A percentile compares a stretch with the other conserved stretches of the same genome.
These are phyloP conservation scores for Claviceps capensis DNA, from an alignment of 2,329 filamentous ascomycete species.

Conservation along the genomic window DNA sequence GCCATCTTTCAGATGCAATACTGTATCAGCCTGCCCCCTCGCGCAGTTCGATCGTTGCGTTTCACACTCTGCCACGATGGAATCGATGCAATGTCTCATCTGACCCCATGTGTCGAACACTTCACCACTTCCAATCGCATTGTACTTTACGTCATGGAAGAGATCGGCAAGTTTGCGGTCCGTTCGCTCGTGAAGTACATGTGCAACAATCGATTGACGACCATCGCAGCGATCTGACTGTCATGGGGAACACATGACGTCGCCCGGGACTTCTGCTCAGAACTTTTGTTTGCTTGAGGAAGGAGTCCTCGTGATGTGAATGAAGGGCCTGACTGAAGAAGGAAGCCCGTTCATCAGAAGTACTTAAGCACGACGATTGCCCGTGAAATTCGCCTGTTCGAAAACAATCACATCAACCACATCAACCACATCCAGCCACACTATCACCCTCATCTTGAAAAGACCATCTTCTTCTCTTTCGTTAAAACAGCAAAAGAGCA, in stretches of 20 bases:
- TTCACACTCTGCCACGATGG: not conserved
- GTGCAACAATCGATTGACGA: not conserved
- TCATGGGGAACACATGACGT: not conserved
- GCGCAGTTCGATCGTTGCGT: not conserved
- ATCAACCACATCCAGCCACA: not conserved
- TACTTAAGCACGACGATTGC: not conserved
- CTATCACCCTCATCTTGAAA: not conserved
- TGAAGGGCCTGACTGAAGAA: not conserved
- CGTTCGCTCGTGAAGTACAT: not conserved
- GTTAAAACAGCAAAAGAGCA: not conserved
- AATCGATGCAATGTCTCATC: not conserved
- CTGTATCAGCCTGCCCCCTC: not conserved
- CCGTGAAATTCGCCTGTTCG: not conserved
- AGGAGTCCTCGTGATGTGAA: not conserved
- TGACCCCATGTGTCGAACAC: not conserved
- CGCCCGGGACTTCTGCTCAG: not conserved
- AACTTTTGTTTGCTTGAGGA: not conserved
- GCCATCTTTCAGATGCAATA: not conserved
- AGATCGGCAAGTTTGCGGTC: not conserved
- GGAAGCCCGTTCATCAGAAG: not conserved
- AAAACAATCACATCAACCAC: not conserved
- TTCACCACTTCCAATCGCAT: not conserved
- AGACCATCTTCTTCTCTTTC: not conserved
- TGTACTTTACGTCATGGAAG: not conserved
- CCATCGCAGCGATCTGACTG: not conserved